These are phyloP conservation scores for Fraxinus platypoda DNA, from an alignment of 305 asterid genomes.

Conservation along the genomic window DNA sequence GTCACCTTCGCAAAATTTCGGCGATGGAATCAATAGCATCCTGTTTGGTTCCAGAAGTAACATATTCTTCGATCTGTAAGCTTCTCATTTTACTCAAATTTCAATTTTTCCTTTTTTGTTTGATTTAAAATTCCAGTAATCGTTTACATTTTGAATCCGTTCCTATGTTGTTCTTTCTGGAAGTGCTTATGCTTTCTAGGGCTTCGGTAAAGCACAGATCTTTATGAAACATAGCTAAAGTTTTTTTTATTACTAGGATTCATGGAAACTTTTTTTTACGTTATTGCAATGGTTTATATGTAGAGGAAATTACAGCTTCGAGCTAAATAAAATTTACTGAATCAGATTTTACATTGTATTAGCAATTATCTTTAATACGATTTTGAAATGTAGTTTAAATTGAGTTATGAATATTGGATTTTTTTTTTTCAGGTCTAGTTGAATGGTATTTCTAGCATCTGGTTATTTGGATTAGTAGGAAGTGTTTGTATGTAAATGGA, in stretches of 20 bases:
- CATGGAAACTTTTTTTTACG: conserved; percentile 18
- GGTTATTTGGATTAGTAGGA: conserved; percentile 22
- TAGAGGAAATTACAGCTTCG: neutral
- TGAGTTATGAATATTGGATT: conserved; percentile 2
- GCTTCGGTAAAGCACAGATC: conserved; percentile 50
- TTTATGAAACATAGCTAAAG: conserved; percentile 25
- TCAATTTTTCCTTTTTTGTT: neutral
- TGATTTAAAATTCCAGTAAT: conserved; percentile 15
- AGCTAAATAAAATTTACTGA: conserved; percentile 10
- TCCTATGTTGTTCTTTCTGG: neutral
- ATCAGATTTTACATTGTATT: neutral
- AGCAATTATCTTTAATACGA: neutral
- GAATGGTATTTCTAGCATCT: conserved; percentile 34
- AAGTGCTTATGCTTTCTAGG: conserved; percentile 39
- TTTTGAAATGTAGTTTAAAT: conserved; percentile 19
- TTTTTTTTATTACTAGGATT: conserved; percentile 32
- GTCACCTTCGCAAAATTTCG: conserved; percentile 26
- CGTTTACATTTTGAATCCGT: conserved; percentile 25
- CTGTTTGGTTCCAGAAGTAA: conserved; percentile 28
- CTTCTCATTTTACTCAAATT: conserved; percentile 26
- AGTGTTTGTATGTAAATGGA: conserved; percentile 51
- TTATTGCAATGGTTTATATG: neutral
- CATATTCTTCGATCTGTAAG: conserved; percentile 58
- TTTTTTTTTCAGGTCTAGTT: conserved; percentile 41
- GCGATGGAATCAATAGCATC: conserved; percentile 45